phyloP scores from a whole-genome alignment of 768 basidiomycete species.

The Goffeauzyma gilvescens region DNA sequence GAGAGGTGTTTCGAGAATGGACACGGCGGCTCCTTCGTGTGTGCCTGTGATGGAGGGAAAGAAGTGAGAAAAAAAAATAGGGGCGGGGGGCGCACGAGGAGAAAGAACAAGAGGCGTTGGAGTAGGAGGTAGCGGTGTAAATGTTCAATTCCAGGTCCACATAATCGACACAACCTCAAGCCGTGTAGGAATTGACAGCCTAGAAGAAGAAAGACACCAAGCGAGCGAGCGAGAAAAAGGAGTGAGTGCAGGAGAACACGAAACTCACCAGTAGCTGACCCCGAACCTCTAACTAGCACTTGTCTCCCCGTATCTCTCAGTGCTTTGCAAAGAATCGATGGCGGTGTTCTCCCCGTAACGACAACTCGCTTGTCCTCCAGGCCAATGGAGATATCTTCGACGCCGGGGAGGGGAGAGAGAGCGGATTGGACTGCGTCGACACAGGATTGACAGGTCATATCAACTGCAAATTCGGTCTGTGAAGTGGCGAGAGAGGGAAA shows the following conservation, averaged over 20 bases:
- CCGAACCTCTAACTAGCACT: conserved; percentile 8
- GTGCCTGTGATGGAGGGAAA: conserved; percentile 3
- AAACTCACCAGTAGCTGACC: conserved; percentile 5
- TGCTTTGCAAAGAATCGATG: conserved; percentile 5
- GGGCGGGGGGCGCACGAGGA: too few relatives aligned
- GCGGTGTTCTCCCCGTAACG: conserved; percentile 21
- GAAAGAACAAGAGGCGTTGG: too few relatives aligned
- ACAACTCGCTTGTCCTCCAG: conserved; percentile 27
- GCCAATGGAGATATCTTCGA: conserved; percentile 30
- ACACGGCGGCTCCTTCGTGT: conserved; percentile 23
- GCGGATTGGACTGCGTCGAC: conserved; percentile 24
- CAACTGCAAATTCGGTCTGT: conserved; percentile 32
- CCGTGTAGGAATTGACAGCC: too few relatives aligned
- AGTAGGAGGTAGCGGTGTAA: too few relatives aligned
- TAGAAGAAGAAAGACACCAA: too few relatives aligned
- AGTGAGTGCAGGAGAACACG: too few relatives aligned
- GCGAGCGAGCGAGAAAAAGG: too few relatives aligned
- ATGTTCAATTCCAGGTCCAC: too few relatives aligned
- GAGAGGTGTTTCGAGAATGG: conserved; percentile 30
- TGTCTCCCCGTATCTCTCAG: conserved; percentile 11
- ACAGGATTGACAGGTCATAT: conserved; percentile 32
- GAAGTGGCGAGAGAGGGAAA: neutral
- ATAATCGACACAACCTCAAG: too few relatives aligned
- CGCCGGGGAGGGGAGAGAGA: conserved; percentile 18
- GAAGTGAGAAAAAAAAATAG: neutral